These are phyloP conservation scores for Penicillium nucicola DNA, from an alignment of 495 filamentous ascomycete species.

Conservation along the genomic window DNA sequence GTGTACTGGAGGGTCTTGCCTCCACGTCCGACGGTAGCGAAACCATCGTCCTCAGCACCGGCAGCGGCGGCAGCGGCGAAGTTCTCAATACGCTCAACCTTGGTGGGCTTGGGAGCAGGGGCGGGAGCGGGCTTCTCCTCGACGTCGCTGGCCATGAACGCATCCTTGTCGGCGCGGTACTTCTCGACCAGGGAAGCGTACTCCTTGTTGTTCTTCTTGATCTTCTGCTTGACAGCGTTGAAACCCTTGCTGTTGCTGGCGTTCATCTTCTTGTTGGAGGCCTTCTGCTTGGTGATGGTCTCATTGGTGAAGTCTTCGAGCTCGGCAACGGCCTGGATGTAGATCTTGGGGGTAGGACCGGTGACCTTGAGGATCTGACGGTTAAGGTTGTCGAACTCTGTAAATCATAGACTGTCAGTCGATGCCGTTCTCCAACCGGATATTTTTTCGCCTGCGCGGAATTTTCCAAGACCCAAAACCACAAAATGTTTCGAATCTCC, in stretches of 20 bases:
- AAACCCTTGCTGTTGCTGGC: conserved; percentile 89
- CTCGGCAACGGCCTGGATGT: conserved; percentile 89
- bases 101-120: conserved; percentile 33
- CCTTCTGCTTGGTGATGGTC: conserved; percentile 89
- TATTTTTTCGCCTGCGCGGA: too few species aligned
- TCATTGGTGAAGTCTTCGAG: conserved; percentile 96
- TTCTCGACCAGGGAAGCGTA: conserved; percentile 82
- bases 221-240: conserved; percentile 93
- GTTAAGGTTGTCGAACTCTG: conserved; percentile 98
- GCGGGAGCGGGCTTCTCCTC: conserved; percentile 51
- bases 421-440: background rate
- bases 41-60: conserved; percentile 77
- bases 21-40: conserved; percentile 78
- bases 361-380: conserved; percentile 77
- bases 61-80: conserved; percentile 34
- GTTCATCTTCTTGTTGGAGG: conserved; percentile 97
- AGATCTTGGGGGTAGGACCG: conserved; percentile 78
- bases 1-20: conserved; percentile 87
- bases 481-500: too few species aligned
- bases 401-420: conserved; percentile 17
- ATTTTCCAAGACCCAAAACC: too few species aligned
- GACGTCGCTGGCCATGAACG: conserved; percentile 82
- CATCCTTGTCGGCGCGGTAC: conserved; percentile 79
- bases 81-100: conserved; percentile 44
- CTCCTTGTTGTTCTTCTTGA: conserved; percentile 98